Evolutionary conservation across 176 grass and related monocot genomes (phyloP).

Genomic region (Cocos nucifera): DNA sequence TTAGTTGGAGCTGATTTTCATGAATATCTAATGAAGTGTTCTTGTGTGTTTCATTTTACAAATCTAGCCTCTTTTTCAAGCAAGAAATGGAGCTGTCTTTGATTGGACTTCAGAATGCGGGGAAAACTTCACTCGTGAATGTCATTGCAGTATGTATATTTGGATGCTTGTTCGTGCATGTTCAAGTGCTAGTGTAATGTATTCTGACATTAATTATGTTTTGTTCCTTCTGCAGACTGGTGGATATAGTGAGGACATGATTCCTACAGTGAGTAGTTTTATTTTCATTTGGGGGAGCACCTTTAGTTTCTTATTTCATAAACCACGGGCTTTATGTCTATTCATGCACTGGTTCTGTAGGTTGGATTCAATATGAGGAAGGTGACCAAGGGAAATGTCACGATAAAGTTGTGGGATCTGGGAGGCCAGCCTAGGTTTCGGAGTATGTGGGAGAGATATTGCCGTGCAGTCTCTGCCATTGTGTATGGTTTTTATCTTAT

Average conservation of each 20-base stretch:
- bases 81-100: conserved; percentile 99
- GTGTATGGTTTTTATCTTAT: conserved; percentile 52
- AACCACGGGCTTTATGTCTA: too few relatives aligned
- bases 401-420: conserved; percentile 99
- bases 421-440: conserved; percentile 94
- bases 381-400: conserved; percentile 95
- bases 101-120: conserved; percentile 99
- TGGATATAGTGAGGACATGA: conserved; percentile 98
- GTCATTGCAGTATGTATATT: conserved; percentile 72
- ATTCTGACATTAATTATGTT: background rate
- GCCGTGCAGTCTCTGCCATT: conserved; percentile 94
- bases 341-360: background rate
- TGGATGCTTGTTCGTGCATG: conserved; percentile 3
- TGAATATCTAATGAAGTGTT: background rate
- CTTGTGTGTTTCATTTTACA: background rate
- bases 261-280: conserved; percentile 49
- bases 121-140: conserved; percentile 95
- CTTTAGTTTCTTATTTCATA: too few relatives aligned
- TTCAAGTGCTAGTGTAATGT: conserved; percentile 2
- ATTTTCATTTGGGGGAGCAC: background rate
- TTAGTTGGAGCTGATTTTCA: too few relatives aligned
- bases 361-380: conserved; percentile 99
- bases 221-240: conserved; percentile 52
- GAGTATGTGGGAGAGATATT: conserved; percentile 99
- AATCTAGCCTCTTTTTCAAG: conserved; percentile 91